These are phyloP conservation scores for Dimargaris cristalligena DNA, from an alignment of 192 early-diverging fungal genomes.

Conservation along the genomic window DNA sequence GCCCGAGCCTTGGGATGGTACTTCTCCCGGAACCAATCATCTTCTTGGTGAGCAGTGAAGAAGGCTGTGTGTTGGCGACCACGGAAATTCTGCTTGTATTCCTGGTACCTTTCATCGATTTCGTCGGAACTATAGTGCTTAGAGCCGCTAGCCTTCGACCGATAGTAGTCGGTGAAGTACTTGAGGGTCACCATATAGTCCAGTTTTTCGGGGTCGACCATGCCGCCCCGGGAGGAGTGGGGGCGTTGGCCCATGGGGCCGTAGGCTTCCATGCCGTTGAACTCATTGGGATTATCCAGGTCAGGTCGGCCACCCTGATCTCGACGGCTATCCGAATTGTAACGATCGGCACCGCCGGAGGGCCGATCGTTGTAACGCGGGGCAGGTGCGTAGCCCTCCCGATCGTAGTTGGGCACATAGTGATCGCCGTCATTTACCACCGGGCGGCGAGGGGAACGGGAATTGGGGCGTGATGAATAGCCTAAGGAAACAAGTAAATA, in stretches of 20 bases:
- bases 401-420: conserved; percentile 75
- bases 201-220: conserved; percentile 55
- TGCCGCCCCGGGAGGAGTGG: conserved; percentile 13
- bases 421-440: conserved; percentile 39
- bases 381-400: conserved; percentile 51
- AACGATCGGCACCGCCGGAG: conserved; percentile 22
- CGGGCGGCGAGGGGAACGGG: conserved; percentile 14
- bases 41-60: conserved; percentile 55
- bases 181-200: conserved; percentile 62
- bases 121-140: conserved; percentile 60
- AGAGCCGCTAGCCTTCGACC: conserved; percentile 34
- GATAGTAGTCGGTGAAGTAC: conserved; percentile 54
- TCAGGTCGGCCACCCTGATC: conserved; percentile 14
- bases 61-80: conserved; percentile 50
- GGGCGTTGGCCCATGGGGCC: conserved; percentile 13
- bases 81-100: conserved; percentile 68
- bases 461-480: no score
- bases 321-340: conserved; percentile 22
- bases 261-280: conserved; percentile 19
- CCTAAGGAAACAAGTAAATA: no score
- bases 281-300: conserved; percentile 18
- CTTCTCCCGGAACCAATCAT: conserved; percentile 87
- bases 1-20: conserved; percentile 66
- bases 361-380: conserved; percentile 28
- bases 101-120: conserved; percentile 52